A percentile compares a stretch with the other conserved stretches of the same genome.
Conservation (phyloP, 495 filamentous ascomycete genomes). For the Melanomma pulvis-pyrius region DNA sequence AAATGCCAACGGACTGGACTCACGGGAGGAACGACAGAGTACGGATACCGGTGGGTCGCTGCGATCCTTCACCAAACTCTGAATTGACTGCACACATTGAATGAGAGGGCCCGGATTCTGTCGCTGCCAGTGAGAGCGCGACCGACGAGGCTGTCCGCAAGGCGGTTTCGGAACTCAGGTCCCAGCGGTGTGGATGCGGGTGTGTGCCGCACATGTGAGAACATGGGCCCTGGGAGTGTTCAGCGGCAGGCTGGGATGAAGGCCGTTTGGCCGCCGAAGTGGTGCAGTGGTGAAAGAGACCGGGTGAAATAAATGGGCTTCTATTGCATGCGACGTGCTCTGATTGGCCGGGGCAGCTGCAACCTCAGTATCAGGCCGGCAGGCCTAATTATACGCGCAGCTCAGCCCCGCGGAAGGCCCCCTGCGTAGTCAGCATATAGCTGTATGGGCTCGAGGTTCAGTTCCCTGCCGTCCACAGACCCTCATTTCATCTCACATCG, state of each 20-base stretch:
- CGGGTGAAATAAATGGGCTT: slow-evolving; percentile 11
- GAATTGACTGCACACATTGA: neutral
- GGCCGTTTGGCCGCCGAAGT: slow-evolving; percentile 1
- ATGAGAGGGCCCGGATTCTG: neutral
- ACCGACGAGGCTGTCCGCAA: slow-evolving; percentile 18
- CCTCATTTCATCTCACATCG: neutral
- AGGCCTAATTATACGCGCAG: neutral
- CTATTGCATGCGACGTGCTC: neutral
- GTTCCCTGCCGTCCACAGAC: neutral
- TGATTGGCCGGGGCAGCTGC: neutral
- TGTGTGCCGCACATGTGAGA: neutral
- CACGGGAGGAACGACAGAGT: slow-evolving; percentile 15
- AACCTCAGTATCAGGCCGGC: neutral
- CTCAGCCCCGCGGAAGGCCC: slow-evolving; percentile 3
- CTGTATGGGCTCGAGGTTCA: too few species aligned
- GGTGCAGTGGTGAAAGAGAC: neutral
- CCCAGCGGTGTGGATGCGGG: slow-evolving; percentile 10
- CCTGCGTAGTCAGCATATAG: too few species aligned
- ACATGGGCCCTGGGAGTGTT: slow-evolving; percentile 6
- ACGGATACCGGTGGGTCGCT: neutral
- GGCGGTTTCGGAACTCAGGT: slow-evolving; percentile 15
- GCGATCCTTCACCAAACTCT: slow-evolving; percentile 18
- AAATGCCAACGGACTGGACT: too few species aligned
- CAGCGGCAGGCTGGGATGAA: neutral
- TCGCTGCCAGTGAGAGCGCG: neutral